Evolutionary conservation across 2,329 filamentous ascomycete genomes (phyloP).

Genomic region (Stemphylium lycopersici): DNA sequence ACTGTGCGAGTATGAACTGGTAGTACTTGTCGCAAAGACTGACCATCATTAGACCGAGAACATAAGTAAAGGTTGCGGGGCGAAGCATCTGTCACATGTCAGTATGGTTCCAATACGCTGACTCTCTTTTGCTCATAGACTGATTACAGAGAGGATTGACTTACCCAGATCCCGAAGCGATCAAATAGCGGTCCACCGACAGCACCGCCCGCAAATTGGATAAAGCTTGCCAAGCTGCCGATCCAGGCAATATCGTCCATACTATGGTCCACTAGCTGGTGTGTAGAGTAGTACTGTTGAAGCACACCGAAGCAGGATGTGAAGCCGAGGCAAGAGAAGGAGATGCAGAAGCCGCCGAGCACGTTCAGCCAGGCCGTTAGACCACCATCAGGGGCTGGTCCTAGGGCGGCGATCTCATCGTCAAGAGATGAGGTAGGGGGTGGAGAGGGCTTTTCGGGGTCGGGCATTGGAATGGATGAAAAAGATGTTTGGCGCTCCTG

Average conservation of each 20-base stretch:
- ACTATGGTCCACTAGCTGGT: constrained; percentile 41
- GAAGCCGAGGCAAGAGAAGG: constrained; percentile 49
- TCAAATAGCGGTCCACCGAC: constrained; percentile 68
- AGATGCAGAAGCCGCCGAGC: constrained; percentile 36
- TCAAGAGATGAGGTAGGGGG: neutral
- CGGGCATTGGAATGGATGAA: neutral
- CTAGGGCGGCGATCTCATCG: constrained; percentile 34
- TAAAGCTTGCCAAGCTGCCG: constrained; percentile 48
- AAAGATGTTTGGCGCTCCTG: neutral
- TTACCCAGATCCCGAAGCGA: constrained; percentile 51
- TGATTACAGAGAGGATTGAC: constrained; percentile 3
- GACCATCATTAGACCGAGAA: constrained; percentile 66
- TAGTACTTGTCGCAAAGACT: constrained; percentile 59
- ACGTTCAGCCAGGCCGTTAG: constrained; percentile 43
- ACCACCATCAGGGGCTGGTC: constrained; percentile 39
- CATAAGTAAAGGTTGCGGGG: constrained; percentile 56
- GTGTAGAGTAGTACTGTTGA: constrained; percentile 52
- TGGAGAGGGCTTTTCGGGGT: neutral
- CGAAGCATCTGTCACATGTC: constrained; percentile 55
- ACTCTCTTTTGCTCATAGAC: too few species aligned
- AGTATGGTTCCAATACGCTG: constrained; percentile 49
- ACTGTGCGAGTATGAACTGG: constrained; percentile 58
- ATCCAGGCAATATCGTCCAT: constrained; percentile 53
- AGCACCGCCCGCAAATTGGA: constrained; percentile 61
- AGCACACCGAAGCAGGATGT: constrained; percentile 52